phyloP scores from a whole-genome alignment of 2,329 filamentous ascomycete genomes.

The Sporothrix pallida region DNA sequence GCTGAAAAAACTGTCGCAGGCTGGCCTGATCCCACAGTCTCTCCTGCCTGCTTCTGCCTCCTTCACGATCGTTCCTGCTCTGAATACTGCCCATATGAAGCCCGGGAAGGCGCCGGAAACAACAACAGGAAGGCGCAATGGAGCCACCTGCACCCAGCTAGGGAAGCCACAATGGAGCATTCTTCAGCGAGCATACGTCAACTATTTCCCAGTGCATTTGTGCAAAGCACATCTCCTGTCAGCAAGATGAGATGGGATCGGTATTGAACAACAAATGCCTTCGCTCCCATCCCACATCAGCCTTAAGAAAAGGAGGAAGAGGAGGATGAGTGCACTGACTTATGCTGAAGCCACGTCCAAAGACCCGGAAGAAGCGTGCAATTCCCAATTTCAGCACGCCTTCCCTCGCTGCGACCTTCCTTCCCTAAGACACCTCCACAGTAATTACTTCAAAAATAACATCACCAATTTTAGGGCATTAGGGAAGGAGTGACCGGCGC shows the following conservation, averaged over 20 bases:
- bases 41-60: too few species aligned
- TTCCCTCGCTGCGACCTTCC: slow-evolving; percentile 11
- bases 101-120: not conserved
- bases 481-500: not conserved
- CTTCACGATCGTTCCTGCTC: not conserved
- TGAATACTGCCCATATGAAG: not conserved
- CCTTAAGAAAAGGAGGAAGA: not conserved
- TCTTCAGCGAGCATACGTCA: not conserved
- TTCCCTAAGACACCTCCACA: not conserved
- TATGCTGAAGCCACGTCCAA: too few species aligned
- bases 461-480: not conserved
- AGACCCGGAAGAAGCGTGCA: not conserved
- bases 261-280: slow-evolving; percentile 17
- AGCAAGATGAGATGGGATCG: not conserved
- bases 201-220: not conserved
- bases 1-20: not conserved
- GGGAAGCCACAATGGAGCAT: slow-evolving; percentile 11
- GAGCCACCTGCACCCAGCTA: not conserved
- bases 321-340: not conserved
- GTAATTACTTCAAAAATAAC: not conserved
- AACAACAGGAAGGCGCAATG: not conserved
- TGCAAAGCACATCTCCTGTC: not conserved
- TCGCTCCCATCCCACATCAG: not conserved
- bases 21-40: not conserved
- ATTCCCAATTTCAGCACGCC: not conserved